These are phyloP conservation scores for Phaeophleospora eucalypticola DNA, from an alignment of 2,329 filamentous ascomycete species.

Conservation along the genomic window DNA sequence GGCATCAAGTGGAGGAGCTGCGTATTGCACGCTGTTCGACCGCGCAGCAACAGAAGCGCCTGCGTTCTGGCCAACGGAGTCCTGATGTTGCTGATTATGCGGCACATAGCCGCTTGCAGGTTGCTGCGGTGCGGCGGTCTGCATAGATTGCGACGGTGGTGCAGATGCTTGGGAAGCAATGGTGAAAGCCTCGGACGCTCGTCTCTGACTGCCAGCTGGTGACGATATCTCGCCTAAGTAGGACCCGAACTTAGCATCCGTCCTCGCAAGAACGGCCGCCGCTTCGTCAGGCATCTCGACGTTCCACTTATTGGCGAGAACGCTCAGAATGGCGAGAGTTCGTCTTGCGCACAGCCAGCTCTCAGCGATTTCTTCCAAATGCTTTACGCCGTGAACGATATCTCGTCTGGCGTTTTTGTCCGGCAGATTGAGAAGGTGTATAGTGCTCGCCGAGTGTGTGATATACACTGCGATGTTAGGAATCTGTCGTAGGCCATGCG, in stretches of 20 bases:
- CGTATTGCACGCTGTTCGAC: constrained; percentile 14
- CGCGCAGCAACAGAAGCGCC: constrained; percentile 12
- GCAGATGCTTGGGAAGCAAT: constrained; percentile 1
- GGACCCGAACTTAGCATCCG: constrained; percentile 73
- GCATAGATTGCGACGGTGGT: not conserved
- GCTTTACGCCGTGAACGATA: constrained; percentile 83
- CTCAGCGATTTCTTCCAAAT: constrained; percentile 92
- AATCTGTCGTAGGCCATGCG: constrained; percentile 85
- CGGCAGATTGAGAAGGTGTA: constrained; percentile 87
- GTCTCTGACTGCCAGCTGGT: constrained; percentile 24
- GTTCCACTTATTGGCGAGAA: constrained; percentile 84
- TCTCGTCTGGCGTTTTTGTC: constrained; percentile 88
- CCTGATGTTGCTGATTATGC: not conserved
- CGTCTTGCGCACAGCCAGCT: constrained; percentile 87
- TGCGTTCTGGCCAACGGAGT: no score
- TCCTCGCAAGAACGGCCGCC: constrained; percentile 66
- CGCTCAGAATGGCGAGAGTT: constrained; percentile 77
- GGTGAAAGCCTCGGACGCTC: constrained; percentile 11
- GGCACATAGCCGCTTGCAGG: not conserved
- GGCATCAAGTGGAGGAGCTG: constrained; percentile 22
- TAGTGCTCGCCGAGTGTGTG: constrained; percentile 87
- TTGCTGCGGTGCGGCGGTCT: not conserved
- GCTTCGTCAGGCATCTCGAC: constrained; percentile 85
- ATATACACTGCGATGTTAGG: constrained; percentile 97
- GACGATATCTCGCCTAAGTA: constrained; percentile 61